Percentiles rank a stretch among this genome's conserved stretches.
Conservation (phyloP, 192 early-diverging fungal species). For the Thamnidium elegans region DNA sequence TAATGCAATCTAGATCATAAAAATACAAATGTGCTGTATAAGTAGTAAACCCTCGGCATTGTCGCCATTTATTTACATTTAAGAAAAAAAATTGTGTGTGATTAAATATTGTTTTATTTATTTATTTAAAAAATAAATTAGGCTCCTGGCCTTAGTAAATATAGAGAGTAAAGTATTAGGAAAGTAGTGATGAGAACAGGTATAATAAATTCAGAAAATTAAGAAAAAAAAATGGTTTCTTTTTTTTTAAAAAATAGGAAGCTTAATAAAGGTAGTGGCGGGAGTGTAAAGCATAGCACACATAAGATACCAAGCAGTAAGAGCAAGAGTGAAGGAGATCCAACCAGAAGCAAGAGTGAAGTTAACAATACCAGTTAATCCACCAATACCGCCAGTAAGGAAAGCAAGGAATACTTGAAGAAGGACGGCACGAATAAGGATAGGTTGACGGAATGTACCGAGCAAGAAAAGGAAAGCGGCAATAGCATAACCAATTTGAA, state of each 20-base stretch:
- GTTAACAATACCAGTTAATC: neutral
- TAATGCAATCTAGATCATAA: too few species aligned
- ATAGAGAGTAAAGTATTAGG: too few species aligned
- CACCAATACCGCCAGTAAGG: conserved; percentile 18
- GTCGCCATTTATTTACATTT: too few species aligned
- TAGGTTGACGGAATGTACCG: conserved; percentile 25
- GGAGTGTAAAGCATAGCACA: conserved; percentile 18
- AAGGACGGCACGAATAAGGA: conserved; percentile 16
- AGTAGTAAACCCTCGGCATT: too few species aligned
- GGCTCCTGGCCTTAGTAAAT: too few species aligned
- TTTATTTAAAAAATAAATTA: too few species aligned
- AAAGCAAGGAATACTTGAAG: conserved; percentile 27
- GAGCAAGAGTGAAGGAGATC: conserved; percentile 24
- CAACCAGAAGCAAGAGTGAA: conserved; percentile 19
- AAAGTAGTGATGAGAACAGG: too few species aligned
- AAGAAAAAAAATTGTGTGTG: too few species aligned
- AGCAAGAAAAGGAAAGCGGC: conserved; percentile 25
- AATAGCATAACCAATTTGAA: conserved; percentile 20
- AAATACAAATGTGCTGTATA: too few species aligned
- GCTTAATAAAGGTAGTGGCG: conserved; percentile 12
- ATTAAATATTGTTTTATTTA: too few species aligned
- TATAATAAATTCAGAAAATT: too few species aligned
- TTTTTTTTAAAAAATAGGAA: conserved; percentile 22
- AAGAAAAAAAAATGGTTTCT: too few species aligned
- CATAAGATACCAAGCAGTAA: conserved; percentile 29